These are phyloP conservation scores for Phyllostachys edulis DNA, from an alignment of 176 grass and related monocot species.

Conservation along the genomic window DNA sequence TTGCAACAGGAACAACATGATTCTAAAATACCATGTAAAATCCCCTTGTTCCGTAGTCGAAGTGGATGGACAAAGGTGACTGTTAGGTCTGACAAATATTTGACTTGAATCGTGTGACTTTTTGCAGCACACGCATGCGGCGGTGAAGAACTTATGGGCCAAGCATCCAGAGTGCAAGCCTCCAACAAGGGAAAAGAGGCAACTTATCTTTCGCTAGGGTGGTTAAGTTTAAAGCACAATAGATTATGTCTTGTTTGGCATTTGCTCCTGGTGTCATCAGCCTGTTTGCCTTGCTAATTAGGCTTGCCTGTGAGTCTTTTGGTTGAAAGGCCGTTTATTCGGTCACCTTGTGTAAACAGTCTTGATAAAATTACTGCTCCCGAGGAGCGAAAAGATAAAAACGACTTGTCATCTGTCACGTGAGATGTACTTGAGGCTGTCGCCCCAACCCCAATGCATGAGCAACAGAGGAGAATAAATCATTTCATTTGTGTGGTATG, in stretches of 20 bases:
- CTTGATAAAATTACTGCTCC: conserved; percentile 4
- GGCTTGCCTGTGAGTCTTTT: background rate
- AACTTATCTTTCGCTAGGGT: background rate
- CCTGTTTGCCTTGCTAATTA: background rate
- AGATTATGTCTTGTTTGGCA: conserved; percentile 15
- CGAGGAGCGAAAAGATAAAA: conserved; percentile 11
- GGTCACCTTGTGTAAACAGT: conserved; percentile 31
- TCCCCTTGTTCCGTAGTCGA: background rate
- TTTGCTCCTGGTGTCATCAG: background rate
- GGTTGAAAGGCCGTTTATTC: conserved; percentile 43
- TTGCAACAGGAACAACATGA: background rate
- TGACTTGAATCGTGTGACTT: background rate
- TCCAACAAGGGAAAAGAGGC: conserved; percentile 18
- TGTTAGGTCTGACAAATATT: background rate
- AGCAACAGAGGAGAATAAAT: background rate
- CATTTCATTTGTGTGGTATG: too few relatives aligned
- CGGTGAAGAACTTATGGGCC: background rate
- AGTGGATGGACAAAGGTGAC: background rate
- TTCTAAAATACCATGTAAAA: too few relatives aligned
- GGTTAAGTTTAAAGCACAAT: background rate
- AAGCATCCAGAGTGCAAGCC: conserved; percentile 24
- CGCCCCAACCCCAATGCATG: background rate
- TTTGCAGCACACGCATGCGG: background rate
- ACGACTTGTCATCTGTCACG: conserved; percentile 42
- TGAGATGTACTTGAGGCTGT: conserved; percentile 34